Evolutionary conservation across 2,329 filamentous ascomycete genomes (phyloP).

Genomic region (Tolypocladium pustulatum): DNA sequence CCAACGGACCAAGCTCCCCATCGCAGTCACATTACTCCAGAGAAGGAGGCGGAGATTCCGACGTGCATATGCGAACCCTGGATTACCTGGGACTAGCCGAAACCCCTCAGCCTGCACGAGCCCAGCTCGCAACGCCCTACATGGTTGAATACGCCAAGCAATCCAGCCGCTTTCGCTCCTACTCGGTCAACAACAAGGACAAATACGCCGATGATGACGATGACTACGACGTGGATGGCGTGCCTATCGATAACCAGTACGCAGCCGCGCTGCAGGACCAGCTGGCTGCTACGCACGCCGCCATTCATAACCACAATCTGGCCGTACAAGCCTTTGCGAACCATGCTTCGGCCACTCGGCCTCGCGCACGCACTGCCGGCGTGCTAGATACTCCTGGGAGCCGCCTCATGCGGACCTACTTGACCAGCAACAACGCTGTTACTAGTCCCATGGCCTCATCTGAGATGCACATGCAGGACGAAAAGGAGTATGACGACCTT

Average conservation of each 20-base stretch:
- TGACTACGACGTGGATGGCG: slow-evolving; percentile 49
- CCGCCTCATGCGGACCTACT: slow-evolving; percentile 59
- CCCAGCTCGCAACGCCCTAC: slow-evolving; percentile 64
- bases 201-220: slow-evolving; percentile 88
- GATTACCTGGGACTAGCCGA: slow-evolving; percentile 94
- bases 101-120: slow-evolving; percentile 71
- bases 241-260: slow-evolving; percentile 45
- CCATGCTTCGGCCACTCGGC: slow-evolving; percentile 70
- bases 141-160: slow-evolving; percentile 69
- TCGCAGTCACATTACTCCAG: slow-evolving; percentile 77
- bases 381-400: slow-evolving; percentile 71
- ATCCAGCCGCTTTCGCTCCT: slow-evolving; percentile 84
- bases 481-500: slow-evolving; percentile 69
- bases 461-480: slow-evolving; percentile 65
- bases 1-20: slow-evolving; percentile 82
- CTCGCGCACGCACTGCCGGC: slow-evolving; percentile 82
- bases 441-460: slow-evolving; percentile 66
- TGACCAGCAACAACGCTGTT: slow-evolving; percentile 58
- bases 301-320: slow-evolving; percentile 83
- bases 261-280: slow-evolving; percentile 53
- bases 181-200: slow-evolving; percentile 97
- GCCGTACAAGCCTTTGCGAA: slow-evolving; percentile 87
- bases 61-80: slow-evolving; percentile 79
- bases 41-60: slow-evolving; percentile 74
- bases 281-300: slow-evolving; percentile 52